A percentile compares a stretch with the other conserved stretches of the same genome.
These are phyloP conservation scores for Ascoidea rubescens DNA, from an alignment of 805 yeast species.

Conservation along the genomic window DNA sequence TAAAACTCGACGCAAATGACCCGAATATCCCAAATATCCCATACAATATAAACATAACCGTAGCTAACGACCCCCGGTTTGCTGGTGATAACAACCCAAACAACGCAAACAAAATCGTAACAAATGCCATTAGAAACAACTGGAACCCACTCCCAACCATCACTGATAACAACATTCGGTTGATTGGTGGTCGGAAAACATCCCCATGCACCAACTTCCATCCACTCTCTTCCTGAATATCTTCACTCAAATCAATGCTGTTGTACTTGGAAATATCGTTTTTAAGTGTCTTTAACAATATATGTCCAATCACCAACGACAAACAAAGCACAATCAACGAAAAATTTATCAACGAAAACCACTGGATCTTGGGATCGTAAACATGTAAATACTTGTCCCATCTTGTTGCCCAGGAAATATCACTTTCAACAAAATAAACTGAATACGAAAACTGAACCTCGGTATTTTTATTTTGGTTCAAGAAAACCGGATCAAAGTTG, in stretches of 20 bases:
- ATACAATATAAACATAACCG: slow-evolving; percentile 77
- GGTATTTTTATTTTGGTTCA: slow-evolving; percentile 36
- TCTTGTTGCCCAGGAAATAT: slow-evolving; percentile 90
- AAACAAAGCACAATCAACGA: slow-evolving; percentile 68
- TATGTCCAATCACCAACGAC: slow-evolving; percentile 65
- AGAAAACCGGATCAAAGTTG: slow-evolving; percentile 24
- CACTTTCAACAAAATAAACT: slow-evolving; percentile 54
- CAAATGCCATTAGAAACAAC: slow-evolving; percentile 58
- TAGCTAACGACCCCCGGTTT: slow-evolving; percentile 84
- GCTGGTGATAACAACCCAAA: slow-evolving; percentile 88
- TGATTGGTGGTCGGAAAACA: slow-evolving; percentile 73
- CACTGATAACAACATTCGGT: slow-evolving; percentile 59
- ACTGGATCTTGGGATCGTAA: slow-evolving; percentile 85
- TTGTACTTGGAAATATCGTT: slow-evolving; percentile 82
- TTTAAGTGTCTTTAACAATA: slow-evolving; percentile 64
- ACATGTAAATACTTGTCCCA: slow-evolving; percentile 96
- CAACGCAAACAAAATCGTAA: slow-evolving; percentile 70
- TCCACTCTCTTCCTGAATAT: slow-evolving; percentile 81
- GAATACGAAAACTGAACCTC: slow-evolving; percentile 75
- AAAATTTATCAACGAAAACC: slow-evolving; percentile 87
- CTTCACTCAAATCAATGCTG: slow-evolving; percentile 67
- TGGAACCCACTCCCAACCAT: slow-evolving; percentile 84
- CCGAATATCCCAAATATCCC: slow-evolving; percentile 73
- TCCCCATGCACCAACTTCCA: slow-evolving; percentile 97
- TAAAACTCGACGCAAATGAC: slow-evolving; percentile 73